Evolutionary conservation across 257 asterid genomes (phyloP).

Genomic region (Orobanche coerulescens): DNA sequence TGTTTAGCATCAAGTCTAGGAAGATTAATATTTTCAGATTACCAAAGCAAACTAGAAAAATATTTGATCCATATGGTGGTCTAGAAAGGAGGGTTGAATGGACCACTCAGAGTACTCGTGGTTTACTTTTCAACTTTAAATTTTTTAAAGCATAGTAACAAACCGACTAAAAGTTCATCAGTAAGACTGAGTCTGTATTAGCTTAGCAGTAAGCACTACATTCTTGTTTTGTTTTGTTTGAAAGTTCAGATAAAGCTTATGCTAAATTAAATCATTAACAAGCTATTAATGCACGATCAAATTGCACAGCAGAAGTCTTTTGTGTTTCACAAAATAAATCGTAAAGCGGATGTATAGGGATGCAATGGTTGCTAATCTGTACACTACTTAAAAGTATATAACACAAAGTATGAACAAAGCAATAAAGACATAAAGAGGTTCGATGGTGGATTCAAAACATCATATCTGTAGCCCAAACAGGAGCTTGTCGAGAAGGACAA

Average conservation of each 20-base stretch:
- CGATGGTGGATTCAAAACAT: too few relatives aligned
- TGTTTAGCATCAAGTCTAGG: not conserved
- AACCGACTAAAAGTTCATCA: too few relatives aligned
- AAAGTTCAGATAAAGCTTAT: not conserved
- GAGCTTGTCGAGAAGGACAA: too few relatives aligned
- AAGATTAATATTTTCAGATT: not conserved
- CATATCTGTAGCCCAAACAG: too few relatives aligned
- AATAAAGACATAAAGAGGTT: too few relatives aligned
- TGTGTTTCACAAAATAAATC: not conserved
- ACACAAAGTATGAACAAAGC: too few relatives aligned
- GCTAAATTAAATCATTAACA: not conserved
- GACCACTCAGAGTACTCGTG: not conserved
- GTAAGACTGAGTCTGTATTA: not conserved
- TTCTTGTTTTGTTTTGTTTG: not conserved
- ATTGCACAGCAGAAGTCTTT: not conserved
- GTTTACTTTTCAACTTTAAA: not conserved
- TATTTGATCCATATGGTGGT: not conserved
- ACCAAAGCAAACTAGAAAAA: not conserved
- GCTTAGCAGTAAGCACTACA: not conserved
- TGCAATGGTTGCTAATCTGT: not conserved
- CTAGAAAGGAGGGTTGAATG: not conserved
- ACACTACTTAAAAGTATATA: too few relatives aligned
- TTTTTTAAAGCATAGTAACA: not conserved
- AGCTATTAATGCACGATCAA: not conserved
- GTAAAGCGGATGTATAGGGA: not conserved